A percentile compares a stretch with the other conserved stretches of the same genome.
Evolutionary conservation across 768 basidiomycete species (phyloP).

Genomic region (Psilocybe cyanescens): DNA sequence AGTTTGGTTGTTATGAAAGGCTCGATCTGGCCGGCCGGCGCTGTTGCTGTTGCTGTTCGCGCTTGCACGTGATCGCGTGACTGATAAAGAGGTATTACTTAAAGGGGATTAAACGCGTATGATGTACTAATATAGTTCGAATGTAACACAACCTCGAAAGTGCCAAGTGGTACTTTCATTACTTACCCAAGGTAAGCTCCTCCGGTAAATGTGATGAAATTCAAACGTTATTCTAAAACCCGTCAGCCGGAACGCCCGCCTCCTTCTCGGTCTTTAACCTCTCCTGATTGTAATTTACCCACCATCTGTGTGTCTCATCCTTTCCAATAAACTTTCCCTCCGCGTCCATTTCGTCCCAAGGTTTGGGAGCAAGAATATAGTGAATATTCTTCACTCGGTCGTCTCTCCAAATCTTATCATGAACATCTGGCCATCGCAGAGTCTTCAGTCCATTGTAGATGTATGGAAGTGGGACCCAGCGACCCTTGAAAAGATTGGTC

Average conservation of each 20-base stretch:
- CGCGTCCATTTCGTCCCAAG: slow-evolving; percentile 6
- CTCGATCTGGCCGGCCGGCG: neutral
- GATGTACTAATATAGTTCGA: neutral
- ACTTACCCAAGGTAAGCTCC: neutral
- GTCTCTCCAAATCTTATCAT: slow-evolving; percentile 10
- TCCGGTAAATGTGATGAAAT: neutral
- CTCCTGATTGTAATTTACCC: slow-evolving; percentile 2
- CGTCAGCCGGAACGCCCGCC: neutral
- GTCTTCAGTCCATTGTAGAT: slow-evolving; percentile 10
- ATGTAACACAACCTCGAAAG: neutral
- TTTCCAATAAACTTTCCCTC: slow-evolving; percentile 1
- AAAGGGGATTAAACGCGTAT: neutral
- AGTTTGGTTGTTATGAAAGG: slow-evolving; percentile 11
- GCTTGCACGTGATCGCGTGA: neutral
- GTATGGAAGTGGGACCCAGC: slow-evolving; percentile 10
- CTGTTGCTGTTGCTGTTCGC: neutral
- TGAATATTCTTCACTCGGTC: slow-evolving; percentile 9
- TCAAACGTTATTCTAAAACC: neutral
- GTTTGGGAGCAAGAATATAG: slow-evolving; percentile 9
- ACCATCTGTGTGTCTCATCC: slow-evolving; percentile 9
- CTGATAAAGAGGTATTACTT: neutral
- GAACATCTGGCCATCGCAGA: slow-evolving; percentile 7
- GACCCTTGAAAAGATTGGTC: slow-evolving; percentile 4
- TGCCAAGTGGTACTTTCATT: slow-evolving; percentile 1
- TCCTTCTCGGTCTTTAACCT: slow-evolving; percentile 5